Base-by-base conservation (phyloP, 108 stramenopile genomes). In the Nitzschia palea region DNA sequence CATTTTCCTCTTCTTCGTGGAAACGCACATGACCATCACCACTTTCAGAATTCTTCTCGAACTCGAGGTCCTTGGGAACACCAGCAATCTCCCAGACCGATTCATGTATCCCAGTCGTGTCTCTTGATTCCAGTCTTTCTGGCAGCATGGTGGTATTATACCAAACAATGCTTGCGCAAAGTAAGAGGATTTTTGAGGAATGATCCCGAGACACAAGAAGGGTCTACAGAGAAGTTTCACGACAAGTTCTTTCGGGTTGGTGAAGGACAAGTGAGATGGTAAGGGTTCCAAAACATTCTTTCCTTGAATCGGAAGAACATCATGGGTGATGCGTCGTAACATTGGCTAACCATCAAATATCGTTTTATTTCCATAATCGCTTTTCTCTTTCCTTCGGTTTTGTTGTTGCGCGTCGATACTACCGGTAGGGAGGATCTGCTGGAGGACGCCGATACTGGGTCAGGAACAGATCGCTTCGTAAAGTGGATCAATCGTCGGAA, bases 141-240 rank as follows among this genome's bases (percentile, higher is more conserved):
- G 12, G 68, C 40, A 32, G 67, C 55, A 1, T 79, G 72, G 73
- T 79, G 68, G 54, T 74, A 70, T 26, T 79, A 66, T 37, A 69
- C 73, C 3, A 68, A 65, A 36, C n/a, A 58, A 51, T 47, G 62
- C 33, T 60, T 55, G 43, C 62, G 61, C 3, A 71, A 32, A 20
- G 28, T 71, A 2, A 26, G 15, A 12, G 32, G 62, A 9, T 63
- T 63, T 17, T 48, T 63, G 12, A 25, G 62, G 17, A 14, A 47
- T 17, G 12, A 1, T 17, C 44, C 62, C 45, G 62, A 63, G 33
- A 44, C 62, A 10, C 1, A 31, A 27, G 43, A 43, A 15, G 30
- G 3, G 14, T 6, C 15, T n/a, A 18, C 31, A 22, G 62, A 63
- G 30, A 29, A 23, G 47, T 63, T 63, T 50, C 30, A 50, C 23